These are phyloP conservation scores for Populus simonii DNA, from an alignment of 345 rosid genomes.

Conservation along the genomic window DNA sequence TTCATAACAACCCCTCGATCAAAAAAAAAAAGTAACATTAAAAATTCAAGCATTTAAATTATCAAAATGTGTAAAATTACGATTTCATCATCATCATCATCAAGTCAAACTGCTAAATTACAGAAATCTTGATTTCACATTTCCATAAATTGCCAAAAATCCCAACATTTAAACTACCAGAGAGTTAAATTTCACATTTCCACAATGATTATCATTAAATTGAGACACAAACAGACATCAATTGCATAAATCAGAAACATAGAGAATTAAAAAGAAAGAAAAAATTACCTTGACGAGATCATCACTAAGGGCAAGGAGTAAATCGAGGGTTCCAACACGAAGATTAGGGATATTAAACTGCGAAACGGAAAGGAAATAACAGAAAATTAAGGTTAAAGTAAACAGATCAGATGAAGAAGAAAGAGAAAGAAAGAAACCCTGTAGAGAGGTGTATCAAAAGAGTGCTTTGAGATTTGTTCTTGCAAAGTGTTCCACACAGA, in stretches of 20 bases:
- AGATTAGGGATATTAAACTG: conserved; percentile 97
- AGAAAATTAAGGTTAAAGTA: conserved; percentile 4
- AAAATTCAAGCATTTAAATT: not conserved
- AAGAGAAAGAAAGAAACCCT: conserved; percentile 41
- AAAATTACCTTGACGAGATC: conserved; percentile 79
- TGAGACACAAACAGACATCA: not conserved
- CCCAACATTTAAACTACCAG: too few relatives aligned
- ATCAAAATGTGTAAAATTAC: not conserved
- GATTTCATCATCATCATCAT: not conserved
- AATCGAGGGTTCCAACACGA: conserved; percentile 96
- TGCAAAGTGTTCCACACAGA: conserved; percentile 74
- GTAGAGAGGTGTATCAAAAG: conserved; percentile 96
- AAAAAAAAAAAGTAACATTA: not conserved
- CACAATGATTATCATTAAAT: not conserved
- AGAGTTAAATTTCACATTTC: not conserved
- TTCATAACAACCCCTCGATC: not conserved
- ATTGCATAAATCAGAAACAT: not conserved
- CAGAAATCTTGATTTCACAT: not conserved
- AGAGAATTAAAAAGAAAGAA: not conserved
- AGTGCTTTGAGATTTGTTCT: conserved; percentile 87
- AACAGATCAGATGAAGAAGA: conserved; percentile 13
- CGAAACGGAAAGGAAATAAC: not conserved
- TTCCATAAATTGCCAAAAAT: not conserved
- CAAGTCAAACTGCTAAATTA: not conserved
- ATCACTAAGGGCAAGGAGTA: conserved; percentile 91